Evolutionary conservation across 2,329 filamentous ascomycete species (phyloP).

Genomic region (Talaromyces sp.): DNA sequence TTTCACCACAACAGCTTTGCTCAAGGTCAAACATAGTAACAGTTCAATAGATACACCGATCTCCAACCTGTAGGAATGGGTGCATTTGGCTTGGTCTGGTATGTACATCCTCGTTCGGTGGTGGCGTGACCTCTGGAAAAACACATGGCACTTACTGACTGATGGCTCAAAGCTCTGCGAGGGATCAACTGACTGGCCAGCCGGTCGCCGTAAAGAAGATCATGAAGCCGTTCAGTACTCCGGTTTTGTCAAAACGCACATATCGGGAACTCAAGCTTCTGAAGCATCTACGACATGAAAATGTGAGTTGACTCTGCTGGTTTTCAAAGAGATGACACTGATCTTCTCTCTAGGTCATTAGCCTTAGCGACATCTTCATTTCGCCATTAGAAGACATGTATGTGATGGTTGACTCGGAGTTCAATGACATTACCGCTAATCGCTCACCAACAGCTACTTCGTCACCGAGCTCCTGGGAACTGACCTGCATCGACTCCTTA

Average conservation of each 20-base stretch:
- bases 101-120: constrained; percentile 34
- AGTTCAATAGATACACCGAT: constrained; percentile 74
- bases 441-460: constrained; percentile 67
- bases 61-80: constrained; percentile 99
- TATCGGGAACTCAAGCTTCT: constrained; percentile 96
- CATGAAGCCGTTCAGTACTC: constrained; percentile 99
- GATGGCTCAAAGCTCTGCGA: constrained; percentile 68
- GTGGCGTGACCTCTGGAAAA: background rate
- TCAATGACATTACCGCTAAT: background rate
- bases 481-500: constrained; percentile 90
- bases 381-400: constrained; percentile 98
- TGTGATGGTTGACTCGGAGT: constrained; percentile 29
- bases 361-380: constrained; percentile 98
- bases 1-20: background rate
- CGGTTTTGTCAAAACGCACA: constrained; percentile 93
- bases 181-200: constrained; percentile 94
- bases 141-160: constrained; percentile 21
- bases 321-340: background rate
- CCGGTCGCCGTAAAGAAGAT: constrained; percentile 99
- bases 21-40: constrained; percentile 21
- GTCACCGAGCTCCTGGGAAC: constrained; percentile 97
- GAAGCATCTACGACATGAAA: constrained; percentile 94
- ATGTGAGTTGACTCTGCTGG: constrained; percentile 57
- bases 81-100: constrained; percentile 98
- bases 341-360: constrained; percentile 70